Evolutionary conservation across 768 basidiomycete species (phyloP).

Genomic region (Leccinum disarticulatum): DNA sequence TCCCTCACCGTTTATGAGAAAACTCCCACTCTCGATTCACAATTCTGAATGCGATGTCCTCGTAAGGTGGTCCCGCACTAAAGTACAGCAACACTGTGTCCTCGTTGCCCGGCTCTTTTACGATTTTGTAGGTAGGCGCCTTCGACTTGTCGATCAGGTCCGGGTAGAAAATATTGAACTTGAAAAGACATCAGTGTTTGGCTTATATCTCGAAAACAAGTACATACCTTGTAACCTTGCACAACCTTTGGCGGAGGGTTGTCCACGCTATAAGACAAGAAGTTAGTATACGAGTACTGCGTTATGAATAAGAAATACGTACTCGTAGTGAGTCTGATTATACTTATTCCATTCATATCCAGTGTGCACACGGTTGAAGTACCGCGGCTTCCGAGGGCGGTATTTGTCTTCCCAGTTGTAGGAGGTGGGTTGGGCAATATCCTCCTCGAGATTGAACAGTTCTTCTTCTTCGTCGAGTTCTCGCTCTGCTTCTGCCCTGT

Average conservation of each 20-base stretch:
- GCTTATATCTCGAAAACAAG: neutral
- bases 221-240: conserved; percentile 88
- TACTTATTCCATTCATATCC: conserved; percentile 99
- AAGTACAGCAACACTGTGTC: conserved; percentile 94
- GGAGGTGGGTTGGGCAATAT: conserved; percentile 74
- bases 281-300: conserved; percentile 6
- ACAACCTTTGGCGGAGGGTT: conserved; percentile 99
- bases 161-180: conserved; percentile 98
- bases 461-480: conserved; percentile 97
- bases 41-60: conserved; percentile 97
- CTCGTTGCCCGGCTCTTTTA: conserved; percentile 92
- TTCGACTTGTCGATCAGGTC: conserved; percentile 98
- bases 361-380: conserved; percentile 98
- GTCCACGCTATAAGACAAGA: conserved; percentile 64
- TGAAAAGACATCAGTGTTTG: conserved; percentile 13
- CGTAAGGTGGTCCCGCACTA: conserved; percentile 95
- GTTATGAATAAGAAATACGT: conserved; percentile 14
- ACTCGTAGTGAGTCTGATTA: conserved; percentile 99
- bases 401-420: conserved; percentile 99
- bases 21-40: conserved; percentile 99
- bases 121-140: conserved; percentile 94
- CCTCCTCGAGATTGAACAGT: conserved; percentile 90
- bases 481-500: conserved; percentile 87
- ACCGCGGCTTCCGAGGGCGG: conserved; percentile 92
- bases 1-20: conserved; percentile 84